phyloP scores from a whole-genome alignment of 2,329 filamentous ascomycete genomes.

The Dactylonectria macrodidyma region DNA sequence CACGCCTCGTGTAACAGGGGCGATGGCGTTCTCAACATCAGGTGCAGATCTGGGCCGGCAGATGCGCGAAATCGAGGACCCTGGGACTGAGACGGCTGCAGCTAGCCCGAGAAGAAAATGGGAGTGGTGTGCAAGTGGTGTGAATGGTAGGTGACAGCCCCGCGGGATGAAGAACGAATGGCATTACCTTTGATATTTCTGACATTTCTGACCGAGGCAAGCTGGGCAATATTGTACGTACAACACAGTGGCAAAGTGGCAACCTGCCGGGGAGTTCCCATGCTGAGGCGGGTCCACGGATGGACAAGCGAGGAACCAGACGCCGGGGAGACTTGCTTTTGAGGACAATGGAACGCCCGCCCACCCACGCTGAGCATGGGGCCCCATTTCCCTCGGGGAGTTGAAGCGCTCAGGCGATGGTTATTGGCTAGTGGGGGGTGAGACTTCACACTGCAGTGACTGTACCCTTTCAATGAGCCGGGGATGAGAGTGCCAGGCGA shows the following conservation, averaged over 20 bases:
- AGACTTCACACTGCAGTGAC: conserved; percentile 35
- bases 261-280: conserved; percentile 27
- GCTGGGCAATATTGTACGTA: conserved; percentile 1
- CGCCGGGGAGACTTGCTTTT: conserved; percentile 43
- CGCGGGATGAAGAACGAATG: conserved; percentile 21
- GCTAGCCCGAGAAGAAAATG: conserved; percentile 13
- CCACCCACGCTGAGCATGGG: conserved; percentile 29
- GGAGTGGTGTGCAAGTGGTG: conserved; percentile 26
- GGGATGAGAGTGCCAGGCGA: conserved; percentile 20
- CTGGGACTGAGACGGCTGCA: conserved; percentile 20
- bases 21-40: conserved; percentile 40
- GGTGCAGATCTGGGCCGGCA: conserved; percentile 45
- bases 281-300: conserved; percentile 10
- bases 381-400: conserved; percentile 44
- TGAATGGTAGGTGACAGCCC: conserved; percentile 17
- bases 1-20: conserved; percentile 35
- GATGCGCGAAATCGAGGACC: conserved; percentile 32
- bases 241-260: background rate
- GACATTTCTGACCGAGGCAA: conserved; percentile 5
- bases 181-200: conserved; percentile 14
- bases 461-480: conserved; percentile 30
- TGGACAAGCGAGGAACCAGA: conserved; percentile 39
- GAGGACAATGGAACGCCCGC: conserved; percentile 12
- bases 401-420: conserved; percentile 33
- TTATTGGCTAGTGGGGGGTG: conserved; percentile 35